Base-by-base conservation (phyloP, 768 basidiomycete species). In the Macrolepiota dolichaula region DNA sequence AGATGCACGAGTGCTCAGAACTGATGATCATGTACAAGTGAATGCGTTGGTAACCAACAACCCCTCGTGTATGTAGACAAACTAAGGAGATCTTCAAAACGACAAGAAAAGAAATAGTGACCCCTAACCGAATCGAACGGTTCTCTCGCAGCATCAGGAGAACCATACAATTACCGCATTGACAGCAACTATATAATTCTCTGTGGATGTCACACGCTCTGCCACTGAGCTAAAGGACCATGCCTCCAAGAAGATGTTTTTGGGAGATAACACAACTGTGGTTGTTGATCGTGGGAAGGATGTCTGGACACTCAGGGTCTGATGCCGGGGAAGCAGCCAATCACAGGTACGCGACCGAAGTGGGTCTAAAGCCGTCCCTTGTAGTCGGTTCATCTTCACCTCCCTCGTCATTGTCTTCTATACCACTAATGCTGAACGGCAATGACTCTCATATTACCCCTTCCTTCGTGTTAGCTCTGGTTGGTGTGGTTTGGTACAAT, bases 401-500 rank as follows among this genome's bases (percentile, higher is more conserved):
- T 59, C 38, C 2, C 17, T 22, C 50, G 50, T 59, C 37, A 15
- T 51, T 59, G 57, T 59, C 50, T 37, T 1, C 52, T 24, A 49
- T 60, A 47, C 52, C 46, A 54, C 52, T 46, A 51, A 67, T 67
- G 64, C 57, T 61, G 75, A 4, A 75, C 78, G 24, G 55, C 37
- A 58, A 66, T 49, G 54, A 24, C n/a, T 22, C 55, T 4, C n/a
- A 40, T 37, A 25, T 54, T 38, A 64, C 52, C 15, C 5, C 57
- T 15, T 62, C 55, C 35, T 38, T 62, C 27, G 42, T 44, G 12
- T 44, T 74, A n/a, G 61, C 83, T 15, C 55, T 74, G n/a, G 63
- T 79, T 19, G 84, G 82, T 22, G 64, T 85, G 46, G 68, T 75
- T 44, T 94, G 90, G 87, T 89, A 88, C 66, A 57, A 76, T 6